Conservation (phyloP, 257 asterid species). For the Vinca minor region DNA sequence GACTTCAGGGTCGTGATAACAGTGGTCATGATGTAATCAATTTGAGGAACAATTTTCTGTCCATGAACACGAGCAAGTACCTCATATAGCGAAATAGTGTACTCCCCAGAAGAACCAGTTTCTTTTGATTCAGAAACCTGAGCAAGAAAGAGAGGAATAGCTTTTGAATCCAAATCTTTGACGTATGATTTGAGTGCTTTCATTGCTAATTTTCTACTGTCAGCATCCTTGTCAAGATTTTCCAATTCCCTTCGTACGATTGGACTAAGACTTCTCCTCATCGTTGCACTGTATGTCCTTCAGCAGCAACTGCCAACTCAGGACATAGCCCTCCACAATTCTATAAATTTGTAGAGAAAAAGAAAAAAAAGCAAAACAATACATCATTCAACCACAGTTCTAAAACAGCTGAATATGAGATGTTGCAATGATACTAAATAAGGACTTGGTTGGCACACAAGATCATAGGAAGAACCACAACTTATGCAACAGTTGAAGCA, state of each 20-base stretch:
- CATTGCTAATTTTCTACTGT: conserved; percentile 85
- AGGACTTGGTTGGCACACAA: too few relatives aligned
- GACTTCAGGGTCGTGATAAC: conserved; percentile 60
- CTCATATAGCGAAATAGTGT: conserved; percentile 80
- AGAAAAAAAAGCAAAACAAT: too few relatives aligned
- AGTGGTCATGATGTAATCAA: conserved; percentile 71
- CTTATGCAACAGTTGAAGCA: neutral
- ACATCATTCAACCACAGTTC: neutral
- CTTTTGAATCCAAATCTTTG: conserved; percentile 86
- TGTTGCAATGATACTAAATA: neutral
- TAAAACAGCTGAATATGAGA: neutral
- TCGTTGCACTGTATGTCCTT: conserved; percentile 8
- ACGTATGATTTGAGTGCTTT: conserved; percentile 76
- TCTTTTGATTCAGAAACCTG: conserved; percentile 82
- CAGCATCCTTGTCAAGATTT: conserved; percentile 86
- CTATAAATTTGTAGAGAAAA: neutral
- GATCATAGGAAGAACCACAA: neutral
- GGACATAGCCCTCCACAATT: neutral
- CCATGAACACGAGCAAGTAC: conserved; percentile 92
- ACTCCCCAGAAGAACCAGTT: conserved; percentile 63
- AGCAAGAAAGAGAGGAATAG: conserved; percentile 89
- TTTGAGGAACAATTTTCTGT: conserved; percentile 64
- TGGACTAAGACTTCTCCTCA: conserved; percentile 77
- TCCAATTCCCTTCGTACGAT: conserved; percentile 62
- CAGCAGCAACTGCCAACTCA: neutral